A percentile compares a stretch with the other conserved stretches of the same genome.
phyloP scores from a whole-genome alignment of 2,329 filamentous ascomycete genomes.

The Nigrospora sphaerica region DNA sequence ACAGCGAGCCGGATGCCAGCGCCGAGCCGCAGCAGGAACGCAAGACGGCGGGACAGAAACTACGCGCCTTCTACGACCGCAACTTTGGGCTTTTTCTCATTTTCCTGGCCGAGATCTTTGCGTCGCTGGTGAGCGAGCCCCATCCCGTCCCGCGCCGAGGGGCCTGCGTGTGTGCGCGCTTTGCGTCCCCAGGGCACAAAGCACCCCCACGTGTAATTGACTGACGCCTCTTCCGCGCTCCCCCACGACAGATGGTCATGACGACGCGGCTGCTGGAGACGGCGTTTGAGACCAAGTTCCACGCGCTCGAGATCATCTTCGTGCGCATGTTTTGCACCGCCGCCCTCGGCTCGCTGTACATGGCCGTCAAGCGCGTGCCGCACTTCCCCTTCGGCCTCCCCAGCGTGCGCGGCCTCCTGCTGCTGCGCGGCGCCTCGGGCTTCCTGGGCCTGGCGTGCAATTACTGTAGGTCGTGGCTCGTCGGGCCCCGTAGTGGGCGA shows the following conservation, averaged over 20 bases:
- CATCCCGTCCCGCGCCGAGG: neutral
- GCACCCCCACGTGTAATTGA: neutral
- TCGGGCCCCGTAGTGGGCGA: neutral
- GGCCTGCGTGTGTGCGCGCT: neutral
- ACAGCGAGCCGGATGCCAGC: too few species aligned
- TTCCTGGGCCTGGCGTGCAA: conserved; percentile 59
- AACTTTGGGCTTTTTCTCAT: conserved; percentile 33
- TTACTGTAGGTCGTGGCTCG: conserved; percentile 24
- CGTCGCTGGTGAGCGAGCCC: conserved; percentile 24
- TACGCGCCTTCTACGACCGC: conserved; percentile 36
- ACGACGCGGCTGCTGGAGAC: conserved; percentile 29
- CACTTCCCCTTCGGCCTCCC: conserved; percentile 56
- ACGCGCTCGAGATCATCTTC: conserved; percentile 34
- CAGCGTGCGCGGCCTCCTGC: conserved; percentile 55
- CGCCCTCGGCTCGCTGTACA: conserved; percentile 28
- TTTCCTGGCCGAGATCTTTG: conserved; percentile 32
- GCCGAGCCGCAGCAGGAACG: too few species aligned
- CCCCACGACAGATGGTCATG: conserved; percentile 27
- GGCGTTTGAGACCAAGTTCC: conserved; percentile 26
- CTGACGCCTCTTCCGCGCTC: conserved; percentile 2
- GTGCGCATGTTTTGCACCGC: conserved; percentile 32
- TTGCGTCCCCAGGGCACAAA: neutral
- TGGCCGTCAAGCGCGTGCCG: conserved; percentile 38
- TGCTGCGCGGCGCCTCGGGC: conserved; percentile 58
- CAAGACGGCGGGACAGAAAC: conserved; percentile 5